phyloP scores from a whole-genome alignment of 768 basidiomycete genomes.

The Mrakia hoshinonis region DNA sequence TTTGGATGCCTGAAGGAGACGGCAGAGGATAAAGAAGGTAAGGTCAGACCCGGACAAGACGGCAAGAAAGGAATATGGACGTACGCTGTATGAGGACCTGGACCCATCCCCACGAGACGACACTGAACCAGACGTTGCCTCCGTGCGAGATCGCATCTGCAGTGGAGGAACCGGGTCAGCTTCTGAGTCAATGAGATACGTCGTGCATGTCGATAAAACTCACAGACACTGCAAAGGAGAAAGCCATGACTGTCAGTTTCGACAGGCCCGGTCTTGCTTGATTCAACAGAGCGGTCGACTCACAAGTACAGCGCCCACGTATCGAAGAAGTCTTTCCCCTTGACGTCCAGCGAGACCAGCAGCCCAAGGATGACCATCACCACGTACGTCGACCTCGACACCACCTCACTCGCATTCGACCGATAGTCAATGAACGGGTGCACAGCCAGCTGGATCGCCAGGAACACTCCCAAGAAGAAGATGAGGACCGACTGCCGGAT shows the following conservation, averaged over 20 bases:
- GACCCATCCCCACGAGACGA: slow-evolving; percentile 50
- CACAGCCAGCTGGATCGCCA: slow-evolving; percentile 53
- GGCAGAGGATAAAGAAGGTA: not conserved
- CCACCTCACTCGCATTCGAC: slow-evolving; percentile 61
- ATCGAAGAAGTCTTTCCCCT: slow-evolving; percentile 49
- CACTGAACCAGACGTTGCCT: slow-evolving; percentile 54
- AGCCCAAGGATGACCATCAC: slow-evolving; percentile 57
- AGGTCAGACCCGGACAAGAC: not conserved
- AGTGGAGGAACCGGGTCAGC: not conserved
- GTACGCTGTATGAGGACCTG: slow-evolving; percentile 57
- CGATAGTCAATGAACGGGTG: slow-evolving; percentile 62
- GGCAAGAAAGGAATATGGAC: slow-evolving; percentile 30
- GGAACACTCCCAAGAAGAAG: slow-evolving; percentile 52
- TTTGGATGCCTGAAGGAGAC: slow-evolving; percentile 17
- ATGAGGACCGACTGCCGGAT: slow-evolving; percentile 58
- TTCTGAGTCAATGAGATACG: not conserved
- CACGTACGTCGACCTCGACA: slow-evolving; percentile 62
- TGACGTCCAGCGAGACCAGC: slow-evolving; percentile 53
- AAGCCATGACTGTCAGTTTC: not conserved
- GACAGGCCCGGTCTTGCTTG: not conserved
- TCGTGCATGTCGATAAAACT: not conserved
- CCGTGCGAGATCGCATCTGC: slow-evolving; percentile 55
- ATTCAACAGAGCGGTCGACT: slow-evolving; percentile 32
- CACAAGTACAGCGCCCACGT: slow-evolving; percentile 60
- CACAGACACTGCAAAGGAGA: not conserved